phyloP scores from a whole-genome alignment of 2,329 filamentous ascomycete species.

The Calonectria pauciramosa region DNA sequence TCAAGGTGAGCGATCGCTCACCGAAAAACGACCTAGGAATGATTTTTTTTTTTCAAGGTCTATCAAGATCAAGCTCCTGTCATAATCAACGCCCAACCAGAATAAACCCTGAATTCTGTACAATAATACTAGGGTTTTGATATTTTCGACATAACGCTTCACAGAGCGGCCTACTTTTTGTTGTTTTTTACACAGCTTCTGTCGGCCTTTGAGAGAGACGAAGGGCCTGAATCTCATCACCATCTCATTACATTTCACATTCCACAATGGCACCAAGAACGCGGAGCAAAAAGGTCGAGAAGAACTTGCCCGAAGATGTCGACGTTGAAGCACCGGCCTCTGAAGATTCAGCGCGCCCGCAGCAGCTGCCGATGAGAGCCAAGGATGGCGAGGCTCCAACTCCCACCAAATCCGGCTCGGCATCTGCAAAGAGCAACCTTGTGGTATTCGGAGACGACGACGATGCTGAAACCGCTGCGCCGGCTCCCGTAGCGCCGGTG shows the following conservation, averaged over 20 bases:
- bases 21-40: constrained; percentile 36
- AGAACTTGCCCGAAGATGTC: constrained; percentile 33
- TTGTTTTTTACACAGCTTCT: background rate
- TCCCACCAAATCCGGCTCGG: constrained; percentile 13
- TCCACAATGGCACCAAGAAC: constrained; percentile 43
- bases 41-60: constrained; percentile 28
- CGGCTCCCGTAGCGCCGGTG: constrained; percentile 19
- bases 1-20: constrained; percentile 24
- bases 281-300: constrained; percentile 48
- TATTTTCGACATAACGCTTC: background rate
- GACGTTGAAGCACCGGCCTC: constrained; percentile 22
- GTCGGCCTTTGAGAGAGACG: background rate
- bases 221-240: background rate
- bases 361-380: constrained; percentile 52
- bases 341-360: constrained; percentile 38
- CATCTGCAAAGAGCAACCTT: constrained; percentile 44
- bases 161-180: background rate
- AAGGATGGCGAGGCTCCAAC: constrained; percentile 45
- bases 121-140: background rate
- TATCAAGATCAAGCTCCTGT: constrained; percentile 20
- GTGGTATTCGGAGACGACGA: constrained; percentile 54
- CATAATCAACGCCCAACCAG: constrained; percentile 22
- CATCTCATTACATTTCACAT: constrained; percentile 13
- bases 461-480: constrained; percentile 38
- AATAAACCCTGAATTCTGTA: background rate